Evolutionary conservation across 345 rosid species (phyloP).

Genomic region (Aquilaria sinensis): DNA sequence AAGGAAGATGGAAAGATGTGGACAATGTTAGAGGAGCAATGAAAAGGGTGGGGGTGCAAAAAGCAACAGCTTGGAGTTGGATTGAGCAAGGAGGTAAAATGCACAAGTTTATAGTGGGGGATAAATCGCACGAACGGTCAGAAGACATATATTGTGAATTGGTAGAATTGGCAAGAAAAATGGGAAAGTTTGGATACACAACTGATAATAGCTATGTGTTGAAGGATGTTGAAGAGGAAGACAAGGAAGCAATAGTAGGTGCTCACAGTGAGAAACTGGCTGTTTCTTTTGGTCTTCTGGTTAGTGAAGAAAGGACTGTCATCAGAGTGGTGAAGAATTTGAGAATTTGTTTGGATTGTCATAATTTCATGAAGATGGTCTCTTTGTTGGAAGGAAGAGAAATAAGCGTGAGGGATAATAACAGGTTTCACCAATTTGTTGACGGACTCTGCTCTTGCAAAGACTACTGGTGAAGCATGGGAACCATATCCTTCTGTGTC

Average conservation of each 20-base stretch:
- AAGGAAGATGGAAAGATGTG: slow-evolving; percentile 23
- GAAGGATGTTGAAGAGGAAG: slow-evolving; percentile 44
- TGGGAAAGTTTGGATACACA: slow-evolving; percentile 27
- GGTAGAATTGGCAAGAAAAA: slow-evolving; percentile 18
- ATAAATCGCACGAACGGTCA: slow-evolving; percentile 22
- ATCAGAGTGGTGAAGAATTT: slow-evolving; percentile 38
- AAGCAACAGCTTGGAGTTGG: slow-evolving; percentile 32
- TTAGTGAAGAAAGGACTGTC: slow-evolving; percentile 24
- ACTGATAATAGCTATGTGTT: slow-evolving; percentile 31
- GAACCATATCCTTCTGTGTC: not conserved
- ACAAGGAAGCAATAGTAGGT: slow-evolving; percentile 34
- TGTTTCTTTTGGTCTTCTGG: slow-evolving; percentile 33
- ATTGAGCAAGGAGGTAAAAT: slow-evolving; percentile 22
- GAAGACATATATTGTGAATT: slow-evolving; percentile 28
- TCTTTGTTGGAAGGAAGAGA: slow-evolving; percentile 28
- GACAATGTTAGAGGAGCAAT: slow-evolving; percentile 19
- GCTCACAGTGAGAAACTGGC: slow-evolving; percentile 39
- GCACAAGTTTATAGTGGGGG: slow-evolving; percentile 27
- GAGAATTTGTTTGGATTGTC: slow-evolving; percentile 34
- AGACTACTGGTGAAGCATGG: slow-evolving; percentile 26
- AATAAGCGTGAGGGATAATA: slow-evolving; percentile 33
- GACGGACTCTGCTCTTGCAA: slow-evolving; percentile 36
- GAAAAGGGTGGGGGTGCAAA: slow-evolving; percentile 19
- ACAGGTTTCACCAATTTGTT: slow-evolving; percentile 35
- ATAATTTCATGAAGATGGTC: slow-evolving; percentile 25